These are phyloP conservation scores for Eimeria praecox DNA, from an alignment of 169 alveolate species.

Conservation along the genomic window DNA sequence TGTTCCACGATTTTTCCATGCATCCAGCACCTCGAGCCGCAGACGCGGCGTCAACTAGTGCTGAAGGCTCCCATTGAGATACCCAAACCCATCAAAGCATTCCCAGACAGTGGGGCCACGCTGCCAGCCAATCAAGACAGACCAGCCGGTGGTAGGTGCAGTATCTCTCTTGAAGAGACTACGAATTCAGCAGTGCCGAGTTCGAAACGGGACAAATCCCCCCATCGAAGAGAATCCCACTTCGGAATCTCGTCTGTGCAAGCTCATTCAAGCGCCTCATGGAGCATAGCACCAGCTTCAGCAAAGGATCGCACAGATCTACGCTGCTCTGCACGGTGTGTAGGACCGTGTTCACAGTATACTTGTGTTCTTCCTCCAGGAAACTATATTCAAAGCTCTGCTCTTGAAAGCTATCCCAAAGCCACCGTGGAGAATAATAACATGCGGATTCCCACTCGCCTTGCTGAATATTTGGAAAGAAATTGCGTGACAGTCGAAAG, in stretches of 20 bases:
- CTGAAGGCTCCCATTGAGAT: constrained; percentile 8
- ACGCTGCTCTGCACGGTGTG: constrained; percentile 2
- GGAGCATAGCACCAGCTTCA: neutral
- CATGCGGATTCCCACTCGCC: constrained; percentile 69
- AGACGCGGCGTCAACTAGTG: neutral
- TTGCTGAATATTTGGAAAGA: constrained; percentile 49
- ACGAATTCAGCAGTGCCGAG: neutral
- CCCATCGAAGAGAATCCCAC: neutral
- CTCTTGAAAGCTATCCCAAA: constrained; percentile 42
- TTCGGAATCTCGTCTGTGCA: constrained; percentile 15
- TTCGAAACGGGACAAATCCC: neutral
- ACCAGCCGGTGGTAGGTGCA: neutral
- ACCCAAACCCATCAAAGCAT: constrained; percentile 32
- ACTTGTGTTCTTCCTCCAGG: constrained; percentile 14
- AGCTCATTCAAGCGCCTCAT: constrained; percentile 13
- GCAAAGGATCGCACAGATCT: neutral
- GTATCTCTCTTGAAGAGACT: neutral
- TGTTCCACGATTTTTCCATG: constrained; percentile 48
- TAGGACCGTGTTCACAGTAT: constrained; percentile 15
- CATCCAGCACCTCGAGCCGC: constrained; percentile 50
- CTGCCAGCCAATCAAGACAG: neutral
- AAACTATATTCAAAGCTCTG: neutral
- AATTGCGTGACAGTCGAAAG: constrained; percentile 43
- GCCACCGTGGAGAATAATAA: constrained; percentile 48
- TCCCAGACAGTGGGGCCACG: constrained; percentile 1